Percentiles rank a stretch among this genome's conserved stretches.
Conservation (phyloP, 2,329 filamentous ascomycete genomes). For the Diaporthe capsici region DNA sequence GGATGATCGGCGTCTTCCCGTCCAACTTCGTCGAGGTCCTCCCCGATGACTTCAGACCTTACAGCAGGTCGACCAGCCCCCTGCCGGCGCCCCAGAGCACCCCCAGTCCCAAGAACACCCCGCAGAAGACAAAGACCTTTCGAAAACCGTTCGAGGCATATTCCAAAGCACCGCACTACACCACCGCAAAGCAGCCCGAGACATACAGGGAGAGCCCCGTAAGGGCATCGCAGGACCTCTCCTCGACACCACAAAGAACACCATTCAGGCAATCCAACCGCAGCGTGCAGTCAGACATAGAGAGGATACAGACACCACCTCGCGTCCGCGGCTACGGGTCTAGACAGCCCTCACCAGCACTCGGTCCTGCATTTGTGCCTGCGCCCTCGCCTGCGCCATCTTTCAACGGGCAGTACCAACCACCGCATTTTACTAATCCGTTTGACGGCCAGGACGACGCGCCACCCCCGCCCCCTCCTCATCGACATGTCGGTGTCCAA, state of each 20-base stretch:
- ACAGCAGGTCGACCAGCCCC: slow-evolving; percentile 72
- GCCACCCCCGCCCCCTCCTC: slow-evolving; percentile 86
- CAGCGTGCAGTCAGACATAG: slow-evolving; percentile 45
- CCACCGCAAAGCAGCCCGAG: slow-evolving; percentile 72
- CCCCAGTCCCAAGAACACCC: slow-evolving; percentile 66
- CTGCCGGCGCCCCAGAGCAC: slow-evolving; percentile 67
- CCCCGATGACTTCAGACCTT: slow-evolving; percentile 86
- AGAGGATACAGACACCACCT: slow-evolving; percentile 50
- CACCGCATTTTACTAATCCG: slow-evolving; percentile 43
- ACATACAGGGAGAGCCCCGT: slow-evolving; percentile 63
- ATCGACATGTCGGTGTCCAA: slow-evolving; percentile 71
- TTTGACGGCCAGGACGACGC: slow-evolving; percentile 68
- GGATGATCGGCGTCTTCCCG: slow-evolving; percentile 92
- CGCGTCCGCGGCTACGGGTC: slow-evolving; percentile 51
- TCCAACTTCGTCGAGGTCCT: slow-evolving; percentile 97
- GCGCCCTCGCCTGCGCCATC: slow-evolving; percentile 55
- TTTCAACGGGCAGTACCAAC: slow-evolving; percentile 48
- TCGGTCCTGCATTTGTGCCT: slow-evolving; percentile 13
- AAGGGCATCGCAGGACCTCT: slow-evolving; percentile 51
- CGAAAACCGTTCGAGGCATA: slow-evolving; percentile 79
- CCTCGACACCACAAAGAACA: slow-evolving; percentile 4
- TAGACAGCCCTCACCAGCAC: slow-evolving; percentile 55
- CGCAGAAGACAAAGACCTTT: slow-evolving; percentile 74
- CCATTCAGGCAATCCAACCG: slow-evolving; percentile 34
- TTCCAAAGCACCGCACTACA: slow-evolving; percentile 76